A percentile compares a stretch with the other conserved stretches of the same genome.
Conservation (phyloP, 345 rosid genomes). For the Bretschneidera sinensis region DNA sequence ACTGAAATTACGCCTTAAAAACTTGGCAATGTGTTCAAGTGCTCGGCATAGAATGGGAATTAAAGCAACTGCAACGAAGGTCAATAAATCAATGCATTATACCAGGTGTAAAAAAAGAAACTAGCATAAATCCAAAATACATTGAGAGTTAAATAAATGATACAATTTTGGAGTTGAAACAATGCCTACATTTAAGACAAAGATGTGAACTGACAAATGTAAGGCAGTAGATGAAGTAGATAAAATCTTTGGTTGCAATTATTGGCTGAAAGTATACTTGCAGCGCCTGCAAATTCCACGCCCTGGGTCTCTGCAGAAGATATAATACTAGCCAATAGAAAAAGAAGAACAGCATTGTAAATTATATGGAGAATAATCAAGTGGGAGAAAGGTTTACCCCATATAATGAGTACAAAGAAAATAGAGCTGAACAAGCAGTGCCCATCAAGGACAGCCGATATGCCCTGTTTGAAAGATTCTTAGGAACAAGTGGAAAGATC, state of each 20-base stretch:
- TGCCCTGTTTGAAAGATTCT: conserved; percentile 71
- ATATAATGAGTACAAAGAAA: conserved; percentile 77
- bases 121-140: neutral
- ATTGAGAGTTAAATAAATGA: neutral
- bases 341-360: conserved; percentile 10
- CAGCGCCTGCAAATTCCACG: conserved; percentile 84
- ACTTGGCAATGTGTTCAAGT: conserved; percentile 75
- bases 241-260: conserved; percentile 84
- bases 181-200: conserved; percentile 76
- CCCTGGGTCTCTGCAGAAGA: conserved; percentile 71
- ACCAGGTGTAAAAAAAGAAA: conserved; percentile 3
- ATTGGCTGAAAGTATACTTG: conserved; percentile 81
- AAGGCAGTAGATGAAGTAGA: conserved; percentile 86
- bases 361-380: conserved; percentile 13
- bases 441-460: conserved; percentile 92
- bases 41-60: conserved; percentile 85
- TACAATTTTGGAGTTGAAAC: neutral
- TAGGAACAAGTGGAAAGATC: conserved; percentile 71
- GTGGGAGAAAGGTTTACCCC: conserved; percentile 53
- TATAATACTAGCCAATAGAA: conserved; percentile 11
- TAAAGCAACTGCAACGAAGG: conserved; percentile 66
- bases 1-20: conserved; percentile 74
- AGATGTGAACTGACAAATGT: conserved; percentile 85
- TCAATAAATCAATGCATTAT: conserved; percentile 11
- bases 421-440: conserved; percentile 77